phyloP scores from a whole-genome alignment of 2,329 filamentous ascomycete genomes.

The Diaporthe eres region DNA sequence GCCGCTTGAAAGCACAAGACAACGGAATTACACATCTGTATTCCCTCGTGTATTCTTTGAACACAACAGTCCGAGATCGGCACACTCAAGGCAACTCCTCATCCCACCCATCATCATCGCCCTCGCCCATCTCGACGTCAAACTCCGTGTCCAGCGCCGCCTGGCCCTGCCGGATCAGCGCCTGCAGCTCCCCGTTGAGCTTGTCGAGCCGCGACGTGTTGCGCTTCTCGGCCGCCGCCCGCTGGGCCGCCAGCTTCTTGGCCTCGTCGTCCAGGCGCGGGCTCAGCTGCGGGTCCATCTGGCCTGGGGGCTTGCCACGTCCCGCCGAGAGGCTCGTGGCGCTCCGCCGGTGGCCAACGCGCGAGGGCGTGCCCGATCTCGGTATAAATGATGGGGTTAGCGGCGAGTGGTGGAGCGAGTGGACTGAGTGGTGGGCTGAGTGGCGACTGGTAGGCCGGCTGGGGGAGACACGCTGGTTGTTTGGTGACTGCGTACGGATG shows the following conservation, averaged over 20 bases:
- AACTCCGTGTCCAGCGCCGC: conserved; percentile 85
- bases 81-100: conserved; percentile 45
- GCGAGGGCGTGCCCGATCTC: conserved; percentile 28
- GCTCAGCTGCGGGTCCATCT: conserved; percentile 54
- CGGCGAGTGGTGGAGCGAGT: conserved; percentile 46
- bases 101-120: conserved; percentile 60
- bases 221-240: conserved; percentile 80
- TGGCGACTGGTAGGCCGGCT: conserved; percentile 43
- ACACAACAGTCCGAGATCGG: neutral
- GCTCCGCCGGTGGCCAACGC: conserved; percentile 58
- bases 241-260: conserved; percentile 79
- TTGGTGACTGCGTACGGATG: conserved; percentile 33
- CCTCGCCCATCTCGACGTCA: conserved; percentile 75
- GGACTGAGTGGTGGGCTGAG: conserved; percentile 43
- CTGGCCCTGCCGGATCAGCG: conserved; percentile 90
- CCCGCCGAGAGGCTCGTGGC: conserved; percentile 61
- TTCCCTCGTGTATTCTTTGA: neutral
- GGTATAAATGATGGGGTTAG: conserved; percentile 39
- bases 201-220: conserved; percentile 84
- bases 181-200: conserved; percentile 83
- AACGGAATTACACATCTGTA: neutral
- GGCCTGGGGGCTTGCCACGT: conserved; percentile 34
- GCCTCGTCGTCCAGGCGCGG: conserved; percentile 75
- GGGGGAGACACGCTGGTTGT: conserved; percentile 39
- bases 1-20: neutral